phyloP scores from a whole-genome alignment of 2,329 filamentous ascomycete species.

The Sporothrix mexicana region DNA sequence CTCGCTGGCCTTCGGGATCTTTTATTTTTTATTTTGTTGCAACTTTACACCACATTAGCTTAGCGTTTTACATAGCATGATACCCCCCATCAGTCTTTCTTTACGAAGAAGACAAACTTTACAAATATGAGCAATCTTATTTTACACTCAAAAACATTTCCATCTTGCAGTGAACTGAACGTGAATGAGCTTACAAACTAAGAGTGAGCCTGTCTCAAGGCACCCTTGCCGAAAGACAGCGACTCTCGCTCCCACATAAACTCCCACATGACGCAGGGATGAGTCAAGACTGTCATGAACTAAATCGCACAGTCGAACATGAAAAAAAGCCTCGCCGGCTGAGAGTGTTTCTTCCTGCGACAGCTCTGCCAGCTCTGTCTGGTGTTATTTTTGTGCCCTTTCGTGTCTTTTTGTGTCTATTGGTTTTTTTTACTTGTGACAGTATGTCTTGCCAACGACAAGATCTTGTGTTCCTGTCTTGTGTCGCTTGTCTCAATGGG shows the following conservation, averaged over 20 bases:
- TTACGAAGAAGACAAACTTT: background rate
- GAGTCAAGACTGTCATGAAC: background rate
- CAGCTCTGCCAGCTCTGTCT: no score
- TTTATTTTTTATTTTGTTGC: background rate
- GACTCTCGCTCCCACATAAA: background rate
- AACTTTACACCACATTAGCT: conserved; percentile 5
- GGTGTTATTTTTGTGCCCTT: background rate
- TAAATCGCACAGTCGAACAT: background rate
- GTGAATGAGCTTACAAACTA: background rate
- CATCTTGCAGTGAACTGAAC: background rate
- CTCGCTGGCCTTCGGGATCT: background rate
- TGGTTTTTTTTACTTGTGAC: background rate
- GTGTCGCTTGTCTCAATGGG: background rate
- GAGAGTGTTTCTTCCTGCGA: conserved; percentile 5
- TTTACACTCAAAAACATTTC: background rate
- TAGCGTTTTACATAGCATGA: conserved; percentile 30
- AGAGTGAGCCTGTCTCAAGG: conserved; percentile 12
- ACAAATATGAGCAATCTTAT: conserved; percentile 13
- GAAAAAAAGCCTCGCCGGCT: background rate
- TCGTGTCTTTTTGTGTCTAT: background rate
- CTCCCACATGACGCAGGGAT: background rate
- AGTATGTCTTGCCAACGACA: background rate
- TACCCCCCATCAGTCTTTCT: conserved; percentile 18
- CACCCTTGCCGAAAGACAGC: conserved; percentile 9
- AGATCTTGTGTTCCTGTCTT: background rate